Base-by-base conservation (phyloP, 257 asterid genomes). In the Primulina eburnea region DNA sequence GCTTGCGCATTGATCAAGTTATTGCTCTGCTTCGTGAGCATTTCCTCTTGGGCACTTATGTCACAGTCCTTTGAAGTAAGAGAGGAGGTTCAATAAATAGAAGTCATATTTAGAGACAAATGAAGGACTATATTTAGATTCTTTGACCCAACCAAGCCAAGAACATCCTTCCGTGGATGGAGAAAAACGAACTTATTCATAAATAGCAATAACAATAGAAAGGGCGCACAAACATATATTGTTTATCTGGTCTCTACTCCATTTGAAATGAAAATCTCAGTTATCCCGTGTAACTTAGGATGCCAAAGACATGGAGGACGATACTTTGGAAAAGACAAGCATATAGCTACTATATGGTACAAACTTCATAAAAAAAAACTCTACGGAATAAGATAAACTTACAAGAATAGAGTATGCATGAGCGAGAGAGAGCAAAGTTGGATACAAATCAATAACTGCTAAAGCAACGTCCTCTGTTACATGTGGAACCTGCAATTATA, bases 381-480 rank as follows among this genome's bases (percentile, higher is more conserved):
- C 55, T 12, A 59, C 16, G 62, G 65, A 10, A 35, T 67, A 60
- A 82, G 69, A 77, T 38, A 57, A 73, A 82, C 96, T 85, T 78
- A 93, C 99, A 43, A 87, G 92, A 68, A 76, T 76, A 71, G 92
- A 83, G 81, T 94, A 94, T 14, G 96, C 96, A 65, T 50, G 78
- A 65, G 96, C 96, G 56, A 94, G 97, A 30, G 99, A 87, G 69
- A 79, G 34, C 82, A 89, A 74, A 0, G 99, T 94, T 37, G 99
- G 99, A 71, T 90, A 91, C 83, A 91, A 75, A 68, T 90, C 96
- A 71, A 91, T 53, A 73, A 94, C 99, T 71, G 90, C 91, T 70
- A 89, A 78, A 77, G 97, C 96, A 65, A 85, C 69, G 62, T 91
- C 96, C 89, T 94, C 99, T 1, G 97, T 94, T 68, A 94, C 99